Percentiles rank a stretch among this genome's conserved stretches.
Conservation (phyloP, 1,284 basidiomycete genomes). For the Ganoderma boninense region DNA sequence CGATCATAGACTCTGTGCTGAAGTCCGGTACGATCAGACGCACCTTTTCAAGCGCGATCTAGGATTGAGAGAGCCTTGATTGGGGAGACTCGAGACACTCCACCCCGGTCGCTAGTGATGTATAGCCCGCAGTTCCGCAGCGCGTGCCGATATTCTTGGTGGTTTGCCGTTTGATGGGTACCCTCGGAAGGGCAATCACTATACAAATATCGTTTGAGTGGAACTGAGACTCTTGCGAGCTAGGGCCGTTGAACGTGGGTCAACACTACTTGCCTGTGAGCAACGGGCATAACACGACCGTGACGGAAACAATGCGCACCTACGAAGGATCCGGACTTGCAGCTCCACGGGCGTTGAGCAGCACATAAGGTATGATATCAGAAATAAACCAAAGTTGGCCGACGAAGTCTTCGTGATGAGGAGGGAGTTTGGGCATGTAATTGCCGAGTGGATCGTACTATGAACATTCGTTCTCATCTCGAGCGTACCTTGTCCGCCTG, state of each 20-base stretch:
- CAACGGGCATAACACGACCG: background rate
- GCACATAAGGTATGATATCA: background rate
- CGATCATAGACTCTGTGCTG: background rate
- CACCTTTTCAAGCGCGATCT: background rate
- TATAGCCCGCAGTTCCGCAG: background rate
- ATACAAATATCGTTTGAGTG: background rate
- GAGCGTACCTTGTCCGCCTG: background rate
- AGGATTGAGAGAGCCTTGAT: background rate
- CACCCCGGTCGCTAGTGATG: background rate
- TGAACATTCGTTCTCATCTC: background rate
- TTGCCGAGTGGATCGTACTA: background rate
- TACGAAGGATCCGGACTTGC: background rate
- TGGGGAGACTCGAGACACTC: background rate
- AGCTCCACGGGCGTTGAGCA: background rate
- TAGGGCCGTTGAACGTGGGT: background rate
- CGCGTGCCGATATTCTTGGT: background rate
- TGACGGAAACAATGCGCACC: background rate
- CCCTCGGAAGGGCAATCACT: background rate
- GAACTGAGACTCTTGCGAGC: background rate
- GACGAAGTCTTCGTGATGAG: background rate
- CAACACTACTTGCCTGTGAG: background rate
- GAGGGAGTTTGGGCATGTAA: background rate
- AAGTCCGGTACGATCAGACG: background rate
- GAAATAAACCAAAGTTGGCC: background rate
- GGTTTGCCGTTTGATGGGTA: background rate